Evolutionary conservation across 768 basidiomycete genomes (phyloP).

Genomic region (Boletus vinaceobasis): DNA sequence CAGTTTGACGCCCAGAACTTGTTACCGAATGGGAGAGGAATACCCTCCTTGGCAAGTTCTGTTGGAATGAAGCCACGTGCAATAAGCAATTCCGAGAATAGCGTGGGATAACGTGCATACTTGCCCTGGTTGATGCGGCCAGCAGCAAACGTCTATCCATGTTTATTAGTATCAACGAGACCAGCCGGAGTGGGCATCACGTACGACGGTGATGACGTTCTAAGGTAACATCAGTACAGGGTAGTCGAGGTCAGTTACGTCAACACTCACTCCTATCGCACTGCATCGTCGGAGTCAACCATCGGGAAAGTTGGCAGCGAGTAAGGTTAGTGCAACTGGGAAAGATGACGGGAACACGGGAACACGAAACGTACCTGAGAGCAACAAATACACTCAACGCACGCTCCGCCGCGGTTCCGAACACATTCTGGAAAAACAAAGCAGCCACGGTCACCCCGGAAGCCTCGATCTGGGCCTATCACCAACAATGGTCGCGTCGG

Average conservation of each 20-base stretch:
- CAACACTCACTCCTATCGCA: slow-evolving; percentile 32
- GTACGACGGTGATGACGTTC: slow-evolving; percentile 33
- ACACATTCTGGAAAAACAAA: slow-evolving; percentile 58
- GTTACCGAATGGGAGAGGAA: slow-evolving; percentile 59
- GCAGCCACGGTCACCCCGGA: slow-evolving; percentile 57
- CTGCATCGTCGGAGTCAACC: slow-evolving; percentile 16
- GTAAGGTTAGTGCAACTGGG: background rate
- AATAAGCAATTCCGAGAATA: background rate
- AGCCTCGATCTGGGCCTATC: slow-evolving; percentile 42
- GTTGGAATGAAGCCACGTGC: background rate
- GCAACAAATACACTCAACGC: slow-evolving; percentile 58
- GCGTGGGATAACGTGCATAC: background rate
- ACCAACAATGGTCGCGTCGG: background rate
- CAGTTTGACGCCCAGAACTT: slow-evolving; percentile 61
- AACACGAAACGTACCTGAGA: slow-evolving; percentile 38
- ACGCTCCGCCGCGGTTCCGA: slow-evolving; percentile 49
- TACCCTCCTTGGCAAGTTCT: slow-evolving; percentile 62
- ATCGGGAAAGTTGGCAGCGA: background rate
- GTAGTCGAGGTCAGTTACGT: background rate
- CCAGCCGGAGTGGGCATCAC: background rate
- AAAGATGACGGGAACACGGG: background rate
- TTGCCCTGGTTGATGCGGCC: slow-evolving; percentile 51
- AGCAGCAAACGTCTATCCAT: slow-evolving; percentile 45
- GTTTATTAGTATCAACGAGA: background rate
- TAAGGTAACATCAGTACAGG: slow-evolving; percentile 9